Evolutionary conservation across 345 rosid species (phyloP).

Genomic region (Citrus inodora): DNA sequence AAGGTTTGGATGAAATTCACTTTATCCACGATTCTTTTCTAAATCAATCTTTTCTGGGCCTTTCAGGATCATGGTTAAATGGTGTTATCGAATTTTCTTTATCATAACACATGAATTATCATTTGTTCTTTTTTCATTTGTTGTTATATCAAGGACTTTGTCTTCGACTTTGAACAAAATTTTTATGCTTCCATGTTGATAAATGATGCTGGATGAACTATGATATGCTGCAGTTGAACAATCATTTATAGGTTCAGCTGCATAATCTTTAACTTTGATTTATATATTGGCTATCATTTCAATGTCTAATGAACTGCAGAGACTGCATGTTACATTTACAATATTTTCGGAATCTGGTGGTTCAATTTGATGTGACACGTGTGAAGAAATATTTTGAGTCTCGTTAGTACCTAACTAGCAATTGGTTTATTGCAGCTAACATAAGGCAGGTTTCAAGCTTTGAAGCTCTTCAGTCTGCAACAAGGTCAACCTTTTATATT

Average conservation of each 20-base stretch:
- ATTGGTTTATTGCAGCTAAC: slow-evolving; percentile 31
- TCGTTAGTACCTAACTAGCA: not conserved
- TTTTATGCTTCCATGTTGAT: not conserved
- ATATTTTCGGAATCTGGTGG: not conserved
- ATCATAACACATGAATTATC: not conserved
- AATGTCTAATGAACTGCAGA: not conserved
- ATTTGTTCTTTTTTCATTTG: not conserved
- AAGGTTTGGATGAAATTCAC: not conserved
- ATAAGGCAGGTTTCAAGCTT: slow-evolving; percentile 27
- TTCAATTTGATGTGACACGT: not conserved
- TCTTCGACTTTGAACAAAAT: not conserved
- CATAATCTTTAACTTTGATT: not conserved
- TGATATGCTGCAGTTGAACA: not conserved
- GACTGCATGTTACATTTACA: not conserved
- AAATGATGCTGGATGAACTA: not conserved
- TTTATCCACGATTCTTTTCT: not conserved
- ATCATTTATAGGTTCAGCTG: not conserved
- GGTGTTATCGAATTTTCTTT: not conserved
- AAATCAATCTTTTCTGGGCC: not conserved
- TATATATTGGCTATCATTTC: not conserved
- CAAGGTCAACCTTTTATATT: slow-evolving; percentile 20
- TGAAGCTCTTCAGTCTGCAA: slow-evolving; percentile 29
- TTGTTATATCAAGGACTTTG: not conserved
- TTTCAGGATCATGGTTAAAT: not conserved
- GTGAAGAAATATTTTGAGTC: not conserved